These are phyloP conservation scores for Furcasterigmium furcatum DNA, from an alignment of 2,329 filamentous ascomycete species.

Conservation along the genomic window DNA sequence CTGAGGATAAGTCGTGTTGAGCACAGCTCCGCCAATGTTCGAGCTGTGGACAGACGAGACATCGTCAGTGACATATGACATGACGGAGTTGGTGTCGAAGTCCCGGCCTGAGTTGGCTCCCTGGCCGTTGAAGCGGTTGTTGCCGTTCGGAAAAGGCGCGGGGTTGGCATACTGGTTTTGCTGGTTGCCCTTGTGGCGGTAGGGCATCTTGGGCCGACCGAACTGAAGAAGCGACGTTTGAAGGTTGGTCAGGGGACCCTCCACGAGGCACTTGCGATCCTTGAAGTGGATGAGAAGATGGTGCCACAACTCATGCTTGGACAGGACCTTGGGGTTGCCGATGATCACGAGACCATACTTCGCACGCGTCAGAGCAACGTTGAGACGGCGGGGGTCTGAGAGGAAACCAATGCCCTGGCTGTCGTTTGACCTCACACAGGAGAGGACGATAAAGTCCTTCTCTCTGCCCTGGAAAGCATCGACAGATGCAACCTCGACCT, in stretches of 20 bases:
- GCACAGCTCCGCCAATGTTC: slow-evolving; percentile 78
- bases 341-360: slow-evolving; percentile 97
- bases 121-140: slow-evolving; percentile 12
- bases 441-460: slow-evolving; percentile 98
- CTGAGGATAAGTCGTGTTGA: slow-evolving; percentile 79
- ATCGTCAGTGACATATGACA: slow-evolving; percentile 96
- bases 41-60: slow-evolving; percentile 95
- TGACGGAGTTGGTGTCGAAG: slow-evolving; percentile 79
- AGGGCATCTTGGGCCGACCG: slow-evolving; percentile 86
- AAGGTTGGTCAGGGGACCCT: slow-evolving; percentile 92
- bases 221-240: slow-evolving; percentile 95
- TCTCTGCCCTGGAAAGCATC: slow-evolving; percentile 98
- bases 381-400: slow-evolving; percentile 94
- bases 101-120: slow-evolving; percentile 34
- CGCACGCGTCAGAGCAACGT: slow-evolving; percentile 93
- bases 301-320: slow-evolving; percentile 98
- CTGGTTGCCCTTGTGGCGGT: slow-evolving; percentile 74
- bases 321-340: slow-evolving; percentile 94
- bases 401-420: slow-evolving; percentile 99
- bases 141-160: slow-evolving; percentile 13
- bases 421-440: slow-evolving; percentile 96
- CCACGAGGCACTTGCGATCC: slow-evolving; percentile 91
- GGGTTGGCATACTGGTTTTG: slow-evolving; percentile 20
- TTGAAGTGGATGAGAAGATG: slow-evolving; percentile 95
- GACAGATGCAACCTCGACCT: slow-evolving; percentile 96